Percentiles rank a stretch among this genome's conserved stretches.
phyloP scores from a whole-genome alignment of 805 yeast species.

The Yarrowia sp. region DNA sequence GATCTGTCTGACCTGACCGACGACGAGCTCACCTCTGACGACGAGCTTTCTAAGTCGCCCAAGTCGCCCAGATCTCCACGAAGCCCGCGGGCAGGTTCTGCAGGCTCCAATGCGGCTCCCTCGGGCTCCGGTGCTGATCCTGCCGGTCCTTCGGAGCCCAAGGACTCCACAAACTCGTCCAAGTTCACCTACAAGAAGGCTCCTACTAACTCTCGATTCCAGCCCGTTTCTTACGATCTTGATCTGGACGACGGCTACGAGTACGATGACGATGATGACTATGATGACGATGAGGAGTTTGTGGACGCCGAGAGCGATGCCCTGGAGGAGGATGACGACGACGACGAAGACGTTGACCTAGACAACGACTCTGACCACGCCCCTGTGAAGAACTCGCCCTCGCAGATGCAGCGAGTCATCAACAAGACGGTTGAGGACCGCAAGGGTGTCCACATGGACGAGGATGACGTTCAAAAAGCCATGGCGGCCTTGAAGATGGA shows the following conservation, averaged over 20 bases:
- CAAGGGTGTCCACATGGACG: not conserved
- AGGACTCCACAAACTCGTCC: slow-evolving; percentile 28
- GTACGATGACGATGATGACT: slow-evolving; percentile 42
- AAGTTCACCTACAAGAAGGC: slow-evolving; percentile 28
- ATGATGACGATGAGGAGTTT: slow-evolving; percentile 41
- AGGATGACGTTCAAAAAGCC: slow-evolving; percentile 20
- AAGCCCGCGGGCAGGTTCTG: slow-evolving; percentile 54
- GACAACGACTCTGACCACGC: slow-evolving; percentile 36
- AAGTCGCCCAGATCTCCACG: slow-evolving; percentile 69
- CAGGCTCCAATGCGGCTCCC: slow-evolving; percentile 14
- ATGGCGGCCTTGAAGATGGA: slow-evolving; percentile 32
- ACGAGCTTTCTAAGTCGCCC: slow-evolving; percentile 44
- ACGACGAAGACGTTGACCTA: slow-evolving; percentile 32
- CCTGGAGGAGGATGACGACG: slow-evolving; percentile 39
- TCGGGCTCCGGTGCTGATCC: slow-evolving; percentile 17
- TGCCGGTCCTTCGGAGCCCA: slow-evolving; percentile 27
- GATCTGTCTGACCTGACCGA: slow-evolving; percentile 52
- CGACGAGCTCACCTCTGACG: slow-evolving; percentile 14
- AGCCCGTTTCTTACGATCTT: slow-evolving; percentile 39
- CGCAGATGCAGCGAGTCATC: slow-evolving; percentile 32
- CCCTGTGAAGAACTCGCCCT: slow-evolving; percentile 5
- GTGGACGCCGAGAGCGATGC: slow-evolving; percentile 40
- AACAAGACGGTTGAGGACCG: slow-evolving; percentile 27
- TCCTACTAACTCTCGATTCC: slow-evolving; percentile 35
- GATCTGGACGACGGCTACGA: slow-evolving; percentile 42